Evolutionary conservation across 2,329 filamentous ascomycete genomes (phyloP).

Genomic region (Pestalotiopsis fici): DNA sequence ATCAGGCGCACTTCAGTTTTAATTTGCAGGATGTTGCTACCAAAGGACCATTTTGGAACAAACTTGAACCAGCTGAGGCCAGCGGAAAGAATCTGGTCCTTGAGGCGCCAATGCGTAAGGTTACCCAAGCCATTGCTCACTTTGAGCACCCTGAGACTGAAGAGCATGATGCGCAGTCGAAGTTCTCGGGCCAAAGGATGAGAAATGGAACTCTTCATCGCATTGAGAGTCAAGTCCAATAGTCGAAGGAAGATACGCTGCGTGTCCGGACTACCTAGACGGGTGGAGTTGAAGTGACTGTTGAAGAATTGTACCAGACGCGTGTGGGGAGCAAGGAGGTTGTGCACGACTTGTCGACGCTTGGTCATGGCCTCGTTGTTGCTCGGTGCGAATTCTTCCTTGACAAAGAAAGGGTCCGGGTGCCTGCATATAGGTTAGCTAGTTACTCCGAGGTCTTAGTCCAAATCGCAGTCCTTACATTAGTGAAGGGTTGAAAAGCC

Average conservation of each 20-base stretch:
- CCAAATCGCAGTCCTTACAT: conserved; percentile 44
- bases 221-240: conserved; percentile 75
- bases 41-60: conserved; percentile 89
- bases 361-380: conserved; percentile 75
- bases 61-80: conserved; percentile 86
- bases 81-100: conserved; percentile 85
- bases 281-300: conserved; percentile 92
- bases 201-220: conserved; percentile 67
- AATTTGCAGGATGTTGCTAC: conserved; percentile 88
- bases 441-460: background rate
- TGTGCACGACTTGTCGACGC: conserved; percentile 77
- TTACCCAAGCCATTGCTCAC: conserved; percentile 68
- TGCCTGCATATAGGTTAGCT: conserved; percentile 50
- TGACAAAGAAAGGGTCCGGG: conserved; percentile 85
- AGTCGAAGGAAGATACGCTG: conserved; percentile 82
- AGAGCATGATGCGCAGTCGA: conserved; percentile 85
- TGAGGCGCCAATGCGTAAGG: conserved; percentile 75
- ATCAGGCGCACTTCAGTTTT: conserved; percentile 89
- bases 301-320: conserved; percentile 84
- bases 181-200: conserved; percentile 91
- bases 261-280: conserved; percentile 80
- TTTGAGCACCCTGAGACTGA: conserved; percentile 77
- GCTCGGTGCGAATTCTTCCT: conserved; percentile 90
- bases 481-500: conserved; percentile 77
- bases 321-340: conserved; percentile 83